Percentiles rank a stretch among this genome's conserved stretches.
Conservation (phyloP, 2,329 filamentous ascomycete species). For the Ophiostoma perfectum region DNA sequence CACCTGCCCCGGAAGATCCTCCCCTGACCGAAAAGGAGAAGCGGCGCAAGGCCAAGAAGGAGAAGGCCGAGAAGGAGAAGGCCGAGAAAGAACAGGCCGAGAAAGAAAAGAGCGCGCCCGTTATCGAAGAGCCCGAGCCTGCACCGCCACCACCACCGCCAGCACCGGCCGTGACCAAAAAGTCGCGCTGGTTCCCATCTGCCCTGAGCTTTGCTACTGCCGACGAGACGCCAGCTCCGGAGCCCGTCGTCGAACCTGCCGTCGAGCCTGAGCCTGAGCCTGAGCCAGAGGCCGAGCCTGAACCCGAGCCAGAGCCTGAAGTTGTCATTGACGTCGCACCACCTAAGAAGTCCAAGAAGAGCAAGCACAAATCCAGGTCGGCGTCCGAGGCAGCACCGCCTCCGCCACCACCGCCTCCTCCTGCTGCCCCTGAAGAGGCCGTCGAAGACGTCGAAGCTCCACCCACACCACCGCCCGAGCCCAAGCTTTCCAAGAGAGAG, state of each 20-base stretch:
- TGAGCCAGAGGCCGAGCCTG: neutral
- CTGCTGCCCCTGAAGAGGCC: constrained; percentile 33
- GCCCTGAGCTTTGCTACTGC: constrained; percentile 24
- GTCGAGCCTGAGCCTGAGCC: constrained; percentile 20
- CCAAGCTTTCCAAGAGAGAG: constrained; percentile 64
- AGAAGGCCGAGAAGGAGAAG: constrained; percentile 25
- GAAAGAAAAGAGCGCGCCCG: constrained; percentile 29
- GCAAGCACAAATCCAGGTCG: constrained; percentile 34
- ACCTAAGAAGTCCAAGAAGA: constrained; percentile 40
- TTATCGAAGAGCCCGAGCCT: constrained; percentile 10
- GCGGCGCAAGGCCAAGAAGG: constrained; percentile 14
- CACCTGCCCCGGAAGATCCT: constrained; percentile 34
- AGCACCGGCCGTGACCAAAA: constrained; percentile 19
- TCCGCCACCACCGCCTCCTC: constrained; percentile 36
- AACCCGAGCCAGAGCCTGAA: constrained; percentile 32
- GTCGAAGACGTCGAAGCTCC: constrained; percentile 46
- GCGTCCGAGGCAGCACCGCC: constrained; percentile 33
- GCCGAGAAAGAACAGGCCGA: constrained; percentile 33
- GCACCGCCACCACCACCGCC: constrained; percentile 16
- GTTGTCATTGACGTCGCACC: constrained; percentile 49
- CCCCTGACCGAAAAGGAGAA: constrained; percentile 37
- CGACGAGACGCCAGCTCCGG: constrained; percentile 24
- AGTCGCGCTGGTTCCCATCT: constrained; percentile 27
- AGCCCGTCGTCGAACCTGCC: neutral
- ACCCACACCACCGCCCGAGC: constrained; percentile 48